Evolutionary conservation across 106 monocot genomes (phyloP).

Genomic region (Chionographis japonica): DNA sequence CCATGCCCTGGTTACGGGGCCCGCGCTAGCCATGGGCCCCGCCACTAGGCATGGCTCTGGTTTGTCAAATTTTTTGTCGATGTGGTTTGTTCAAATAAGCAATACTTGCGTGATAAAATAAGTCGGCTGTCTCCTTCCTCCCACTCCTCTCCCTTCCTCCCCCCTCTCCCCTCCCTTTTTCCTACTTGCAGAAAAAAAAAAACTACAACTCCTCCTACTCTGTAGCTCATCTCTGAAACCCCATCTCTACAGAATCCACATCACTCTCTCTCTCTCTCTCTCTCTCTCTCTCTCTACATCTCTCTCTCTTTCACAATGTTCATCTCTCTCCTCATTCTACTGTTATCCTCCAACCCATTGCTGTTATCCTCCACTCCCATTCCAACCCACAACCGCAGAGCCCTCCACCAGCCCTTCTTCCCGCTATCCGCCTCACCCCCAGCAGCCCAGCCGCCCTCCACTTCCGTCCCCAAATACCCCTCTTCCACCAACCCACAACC

Average conservation of each 20-base stretch:
- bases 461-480: constrained; percentile 17
- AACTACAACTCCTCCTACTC: background rate
- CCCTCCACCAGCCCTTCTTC: constrained; percentile 40
- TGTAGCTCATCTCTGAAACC: too few species aligned
- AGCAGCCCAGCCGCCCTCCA: background rate
- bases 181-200: background rate
- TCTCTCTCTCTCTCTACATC: constrained; percentile 12
- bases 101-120: too few species aligned
- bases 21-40: too few species aligned
- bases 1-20: too few species aligned
- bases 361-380: background rate
- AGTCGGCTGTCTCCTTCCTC: too few species aligned
- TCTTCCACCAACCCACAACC: constrained; percentile 8
- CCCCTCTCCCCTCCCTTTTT: background rate
- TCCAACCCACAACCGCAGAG: constrained; percentile 19
- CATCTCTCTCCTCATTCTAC: background rate
- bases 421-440: background rate
- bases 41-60: too few species aligned
- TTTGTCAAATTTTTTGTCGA: too few species aligned
- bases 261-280: background rate
- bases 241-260: background rate
- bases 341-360: background rate
- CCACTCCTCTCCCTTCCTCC: too few species aligned
- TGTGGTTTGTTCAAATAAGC: too few species aligned
- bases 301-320: background rate